A percentile compares a stretch with the other conserved stretches of the same genome.
These are phyloP conservation scores for Fusarium fujikuroi DNA, from an alignment of 2,329 filamentous ascomycete genomes.

Conservation along the genomic window DNA sequence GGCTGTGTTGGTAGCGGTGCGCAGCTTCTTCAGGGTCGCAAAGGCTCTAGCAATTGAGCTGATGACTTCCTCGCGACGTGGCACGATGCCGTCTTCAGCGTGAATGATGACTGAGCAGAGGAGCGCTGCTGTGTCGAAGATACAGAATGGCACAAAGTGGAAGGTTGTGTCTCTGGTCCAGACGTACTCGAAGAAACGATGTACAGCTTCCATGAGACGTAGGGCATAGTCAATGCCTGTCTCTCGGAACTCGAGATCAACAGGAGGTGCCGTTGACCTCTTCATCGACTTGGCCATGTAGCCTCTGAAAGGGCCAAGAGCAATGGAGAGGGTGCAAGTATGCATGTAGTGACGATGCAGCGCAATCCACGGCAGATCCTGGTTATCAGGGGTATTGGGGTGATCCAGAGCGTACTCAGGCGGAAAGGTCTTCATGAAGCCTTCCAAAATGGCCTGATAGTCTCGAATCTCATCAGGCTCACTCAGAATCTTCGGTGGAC, in stretches of 20 bases:
- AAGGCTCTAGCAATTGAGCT: slow-evolving; percentile 1
- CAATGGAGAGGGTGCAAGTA: slow-evolving; percentile 16
- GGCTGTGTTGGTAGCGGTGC: slow-evolving; percentile 18
- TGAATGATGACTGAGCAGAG: slow-evolving; percentile 19
- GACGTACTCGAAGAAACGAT: slow-evolving; percentile 22
- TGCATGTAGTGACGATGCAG: slow-evolving; percentile 27
- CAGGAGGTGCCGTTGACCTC: neutral
- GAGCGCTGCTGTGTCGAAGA: slow-evolving; percentile 19
- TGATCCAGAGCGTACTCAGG: slow-evolving; percentile 19
- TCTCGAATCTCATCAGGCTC: slow-evolving; percentile 9
- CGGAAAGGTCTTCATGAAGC: slow-evolving; percentile 18
- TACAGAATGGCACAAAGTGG: slow-evolving; percentile 21
- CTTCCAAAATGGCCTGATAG: slow-evolving; percentile 5
- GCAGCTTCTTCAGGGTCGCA: slow-evolving; percentile 18
- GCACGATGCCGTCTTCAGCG: neutral
- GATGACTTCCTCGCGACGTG: slow-evolving; percentile 6
- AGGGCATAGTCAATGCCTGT: slow-evolving; percentile 19
- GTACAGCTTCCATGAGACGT: slow-evolving; percentile 3
- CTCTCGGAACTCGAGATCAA: slow-evolving; percentile 8
- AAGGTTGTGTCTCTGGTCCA: slow-evolving; percentile 26
- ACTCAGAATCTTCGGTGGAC: slow-evolving; percentile 1
- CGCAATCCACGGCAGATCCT: slow-evolving; percentile 17
- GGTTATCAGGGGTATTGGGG: slow-evolving; percentile 1
- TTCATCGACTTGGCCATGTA: slow-evolving; percentile 23
- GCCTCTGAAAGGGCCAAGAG: slow-evolving; percentile 8